Conservation (phyloP, 345 rosid genomes). For the Cardamine chenopodiifolia region DNA sequence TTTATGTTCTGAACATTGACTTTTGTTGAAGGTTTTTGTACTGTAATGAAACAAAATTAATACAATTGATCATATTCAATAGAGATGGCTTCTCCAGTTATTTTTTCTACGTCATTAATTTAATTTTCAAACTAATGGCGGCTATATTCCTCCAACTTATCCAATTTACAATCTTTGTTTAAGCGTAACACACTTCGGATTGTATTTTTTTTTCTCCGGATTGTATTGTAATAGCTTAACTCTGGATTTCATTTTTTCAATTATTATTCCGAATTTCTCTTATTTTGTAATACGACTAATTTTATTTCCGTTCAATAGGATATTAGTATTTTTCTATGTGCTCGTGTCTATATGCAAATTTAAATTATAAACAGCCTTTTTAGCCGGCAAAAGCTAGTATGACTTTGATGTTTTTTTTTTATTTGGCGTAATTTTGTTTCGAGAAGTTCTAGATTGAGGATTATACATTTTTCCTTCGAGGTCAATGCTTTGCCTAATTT, state of each 20-base stretch:
- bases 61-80: conserved; percentile 23
- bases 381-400: not conserved
- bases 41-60: conserved; percentile 12
- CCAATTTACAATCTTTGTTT: not conserved
- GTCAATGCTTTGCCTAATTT: not conserved
- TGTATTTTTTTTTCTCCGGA: not conserved
- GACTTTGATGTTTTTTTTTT: not conserved
- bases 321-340: conserved; percentile 9
- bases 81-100: conserved; percentile 31
- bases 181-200: not conserved
- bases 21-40: conserved; percentile 15
- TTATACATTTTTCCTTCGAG: not conserved
- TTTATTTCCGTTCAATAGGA: not conserved
- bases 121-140: conserved; percentile 35
- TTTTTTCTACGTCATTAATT: conserved; percentile 8
- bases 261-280: not conserved
- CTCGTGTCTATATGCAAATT: not conserved
- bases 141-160: conserved; percentile 13
- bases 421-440: not conserved
- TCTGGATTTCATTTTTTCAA: not conserved
- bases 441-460: not conserved
- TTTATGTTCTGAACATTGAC: conserved; percentile 26
- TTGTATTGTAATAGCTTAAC: not conserved
- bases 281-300: conserved; percentile 1
- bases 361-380: not conserved